These are phyloP conservation scores for Pythium plurisporium DNA, from an alignment of 352 stramenopile species.

Conservation along the genomic window DNA sequence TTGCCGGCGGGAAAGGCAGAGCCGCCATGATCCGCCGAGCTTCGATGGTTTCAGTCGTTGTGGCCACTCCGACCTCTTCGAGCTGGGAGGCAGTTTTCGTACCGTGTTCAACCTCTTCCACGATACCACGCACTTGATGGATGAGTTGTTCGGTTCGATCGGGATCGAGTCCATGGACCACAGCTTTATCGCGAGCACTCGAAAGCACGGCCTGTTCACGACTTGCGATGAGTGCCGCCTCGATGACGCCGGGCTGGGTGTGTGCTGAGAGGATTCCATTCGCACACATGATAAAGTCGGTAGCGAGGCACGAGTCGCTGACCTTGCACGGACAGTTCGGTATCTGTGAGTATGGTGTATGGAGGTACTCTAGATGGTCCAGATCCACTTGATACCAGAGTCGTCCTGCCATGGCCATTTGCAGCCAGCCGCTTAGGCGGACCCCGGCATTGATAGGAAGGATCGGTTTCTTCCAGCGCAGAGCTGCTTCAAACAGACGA, in stretches of 20 bases:
- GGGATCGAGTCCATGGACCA: conserved; percentile 3
- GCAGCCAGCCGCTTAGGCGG: conserved; percentile 32
- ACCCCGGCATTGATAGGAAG: conserved; percentile 39
- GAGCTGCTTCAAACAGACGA: conserved; percentile 32
- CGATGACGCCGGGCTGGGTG: not conserved
- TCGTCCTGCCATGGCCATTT: conserved; percentile 41
- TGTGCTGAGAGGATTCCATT: conserved; percentile 28
- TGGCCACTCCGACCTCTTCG: conserved; percentile 1
- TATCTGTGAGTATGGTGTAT: conserved; percentile 36
- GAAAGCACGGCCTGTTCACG: not conserved
- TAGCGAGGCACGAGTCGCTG: conserved; percentile 39
- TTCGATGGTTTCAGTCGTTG: conserved; percentile 1
- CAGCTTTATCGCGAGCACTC: not conserved
- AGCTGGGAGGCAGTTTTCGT: not conserved
- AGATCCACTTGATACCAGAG: conserved; percentile 53
- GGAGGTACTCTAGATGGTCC: conserved; percentile 27
- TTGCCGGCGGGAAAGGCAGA: not conserved
- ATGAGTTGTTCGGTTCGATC: not conserved
- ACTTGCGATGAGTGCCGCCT: not conserved
- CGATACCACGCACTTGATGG: not conserved
- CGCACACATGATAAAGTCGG: conserved; percentile 41
- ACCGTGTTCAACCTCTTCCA: not conserved
- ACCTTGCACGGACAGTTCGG: conserved; percentile 40
- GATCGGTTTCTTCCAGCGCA: conserved; percentile 32
- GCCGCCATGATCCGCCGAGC: not conserved